Base-by-base conservation (phyloP, 352 stramenopile genomes). In the Pythium brassicae region DNA sequence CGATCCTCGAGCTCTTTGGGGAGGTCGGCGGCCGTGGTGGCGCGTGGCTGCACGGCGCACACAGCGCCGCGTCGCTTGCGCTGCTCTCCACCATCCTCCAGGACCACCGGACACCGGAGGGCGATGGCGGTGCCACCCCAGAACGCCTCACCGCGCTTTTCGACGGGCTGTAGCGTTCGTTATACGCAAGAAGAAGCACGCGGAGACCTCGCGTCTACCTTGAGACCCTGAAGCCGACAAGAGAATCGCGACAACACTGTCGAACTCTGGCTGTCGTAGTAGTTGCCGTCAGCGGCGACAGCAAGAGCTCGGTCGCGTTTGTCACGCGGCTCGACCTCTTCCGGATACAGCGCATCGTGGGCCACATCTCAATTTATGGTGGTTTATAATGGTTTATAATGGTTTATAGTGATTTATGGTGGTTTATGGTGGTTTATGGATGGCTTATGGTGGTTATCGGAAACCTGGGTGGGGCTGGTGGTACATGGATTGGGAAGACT, bases 1-100 rank as follows among this genome's bases (percentile, higher is more conserved):
- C 82, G 26, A 89, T 97, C 39, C 47, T 97, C 14, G 89, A 97
- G 65, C 57, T 97, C 17, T 96, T 96, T 47, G 82, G 82, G 9
- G 71, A 87, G 42, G 53, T 86, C 32, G 71, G 64, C 1, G 71
- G 62, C 15, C 58, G 52, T 3, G 69, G 71, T 26, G 72, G 74
- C 7, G 63, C 63, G 4, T 87, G 76, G 61, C 62, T 71, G 32
- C 76, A 77, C 9, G 54, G 62, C 14, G 62, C 61, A 1, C 46
- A 62, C 35, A 71, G 61, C 39, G 59, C 64, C 5, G 53, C 66
- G 23, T 81, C 71, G 0, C 58, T 86, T 19, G 71, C 69, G 25
- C 35, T 87, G 29, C 53, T 87, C 14, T 77, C 79, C 58, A 82
- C 78, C 17, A 78, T 83, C 43, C 55, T 87, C 11, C 69, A 80